Evolutionary conservation across 306 rosid genomes (phyloP).

Genomic region (Medicago lupulina): DNA sequence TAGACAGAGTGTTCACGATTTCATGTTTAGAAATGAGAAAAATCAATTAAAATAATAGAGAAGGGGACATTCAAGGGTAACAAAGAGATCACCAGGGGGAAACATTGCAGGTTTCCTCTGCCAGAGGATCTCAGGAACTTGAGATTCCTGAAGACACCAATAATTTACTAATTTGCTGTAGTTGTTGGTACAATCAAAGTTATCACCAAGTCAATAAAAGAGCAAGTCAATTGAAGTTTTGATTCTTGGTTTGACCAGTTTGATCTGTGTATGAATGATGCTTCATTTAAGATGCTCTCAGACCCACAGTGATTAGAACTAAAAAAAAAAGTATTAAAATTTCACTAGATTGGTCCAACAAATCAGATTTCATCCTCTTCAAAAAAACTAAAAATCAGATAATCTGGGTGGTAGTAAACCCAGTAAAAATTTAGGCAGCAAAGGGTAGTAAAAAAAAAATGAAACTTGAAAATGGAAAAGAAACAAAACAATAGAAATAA

Average conservation of each 20-base stretch:
- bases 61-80: background rate
- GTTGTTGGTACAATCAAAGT: conserved; percentile 53
- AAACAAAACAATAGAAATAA: background rate
- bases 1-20: conserved; percentile 15
- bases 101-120: conserved; percentile 34
- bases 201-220: conserved; percentile 43
- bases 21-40: conserved; percentile 32
- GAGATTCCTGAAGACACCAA: conserved; percentile 43
- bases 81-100: background rate
- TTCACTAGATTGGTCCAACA: conserved; percentile 11
- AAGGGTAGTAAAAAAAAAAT: background rate
- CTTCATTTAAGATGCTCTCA: conserved; percentile 31
- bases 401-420: background rate
- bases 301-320: background rate
- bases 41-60: conserved; percentile 10
- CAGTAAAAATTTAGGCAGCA: conserved; percentile 4
- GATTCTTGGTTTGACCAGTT: conserved; percentile 50
- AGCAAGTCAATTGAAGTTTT: conserved; percentile 31
- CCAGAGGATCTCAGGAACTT: conserved; percentile 44
- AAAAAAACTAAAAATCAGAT: conserved; percentile 11
- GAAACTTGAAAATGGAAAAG: conserved; percentile 1
- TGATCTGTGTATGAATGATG: conserved; percentile 31
- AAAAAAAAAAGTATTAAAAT: background rate
- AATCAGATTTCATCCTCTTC: conserved; percentile 18
- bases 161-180: conserved; percentile 33